phyloP scores from a whole-genome alignment of 371 early-diverging fungal genomes.

The Dipsacomyces acuminosporus region DNA sequence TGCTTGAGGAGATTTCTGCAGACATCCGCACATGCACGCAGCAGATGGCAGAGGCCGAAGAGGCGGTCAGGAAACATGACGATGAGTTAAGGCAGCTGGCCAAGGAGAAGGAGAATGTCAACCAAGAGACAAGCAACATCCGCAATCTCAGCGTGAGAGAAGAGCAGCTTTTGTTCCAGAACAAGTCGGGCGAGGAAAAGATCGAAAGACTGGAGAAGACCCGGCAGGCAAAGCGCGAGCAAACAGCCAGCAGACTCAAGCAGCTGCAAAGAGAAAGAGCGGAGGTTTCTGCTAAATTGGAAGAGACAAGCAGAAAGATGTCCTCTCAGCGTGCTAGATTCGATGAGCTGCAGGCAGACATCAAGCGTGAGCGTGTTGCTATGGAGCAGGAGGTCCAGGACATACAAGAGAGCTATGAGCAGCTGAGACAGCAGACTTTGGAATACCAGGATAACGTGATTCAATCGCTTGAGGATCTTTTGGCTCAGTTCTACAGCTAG shows the following conservation, averaged over 20 bases:
- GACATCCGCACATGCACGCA: slow-evolving; percentile 49
- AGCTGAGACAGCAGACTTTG: slow-evolving; percentile 38
- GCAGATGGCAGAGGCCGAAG: slow-evolving; percentile 40
- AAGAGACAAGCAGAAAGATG: slow-evolving; percentile 26
- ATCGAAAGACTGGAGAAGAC: slow-evolving; percentile 36
- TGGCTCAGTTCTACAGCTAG: slow-evolving; percentile 22
- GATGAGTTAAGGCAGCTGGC: slow-evolving; percentile 37
- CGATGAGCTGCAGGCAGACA: slow-evolving; percentile 21
- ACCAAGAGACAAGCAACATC: slow-evolving; percentile 15
- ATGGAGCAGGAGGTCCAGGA: slow-evolving; percentile 34
- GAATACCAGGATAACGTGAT: slow-evolving; percentile 43
- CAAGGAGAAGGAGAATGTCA: slow-evolving; percentile 6
- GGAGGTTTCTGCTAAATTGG: slow-evolving; percentile 17
- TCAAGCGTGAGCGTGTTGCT: slow-evolving; percentile 22
- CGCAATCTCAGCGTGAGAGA: slow-evolving; percentile 37
- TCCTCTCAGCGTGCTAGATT: slow-evolving; percentile 23
- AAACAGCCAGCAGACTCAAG: slow-evolving; percentile 9
- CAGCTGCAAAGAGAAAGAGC: slow-evolving; percentile 34
- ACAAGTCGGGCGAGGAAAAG: slow-evolving; percentile 35
- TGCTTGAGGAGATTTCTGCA: slow-evolving; percentile 48
- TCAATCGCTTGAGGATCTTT: slow-evolving; percentile 36
- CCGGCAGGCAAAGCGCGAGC: slow-evolving; percentile 29
- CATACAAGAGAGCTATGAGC: slow-evolving; percentile 30
- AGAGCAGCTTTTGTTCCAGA: slow-evolving; percentile 38
- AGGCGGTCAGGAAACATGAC: slow-evolving; percentile 20